A percentile compares a stretch with the other conserved stretches of the same genome.
These are phyloP conservation scores for Globisporangium paddicum DNA, from an alignment of 352 stramenopile species.

Conservation along the genomic window DNA sequence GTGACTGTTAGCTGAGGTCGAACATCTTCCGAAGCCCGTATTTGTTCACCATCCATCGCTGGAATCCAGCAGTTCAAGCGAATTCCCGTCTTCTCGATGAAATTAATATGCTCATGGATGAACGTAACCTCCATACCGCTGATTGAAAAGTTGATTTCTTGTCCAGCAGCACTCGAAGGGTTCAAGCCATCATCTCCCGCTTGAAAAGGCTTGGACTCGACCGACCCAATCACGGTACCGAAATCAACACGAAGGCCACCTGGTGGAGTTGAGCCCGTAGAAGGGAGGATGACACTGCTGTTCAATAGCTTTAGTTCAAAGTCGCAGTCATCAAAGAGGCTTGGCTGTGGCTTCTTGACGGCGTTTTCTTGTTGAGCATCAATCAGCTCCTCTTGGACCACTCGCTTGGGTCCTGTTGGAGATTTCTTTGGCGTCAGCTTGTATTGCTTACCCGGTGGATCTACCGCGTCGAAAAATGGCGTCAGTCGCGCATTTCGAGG, in stretches of 20 bases:
- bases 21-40: background rate
- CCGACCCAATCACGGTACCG: constrained; percentile 9
- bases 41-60: background rate
- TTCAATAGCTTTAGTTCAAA: constrained; percentile 27
- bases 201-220: constrained; percentile 5
- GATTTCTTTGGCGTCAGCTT: background rate
- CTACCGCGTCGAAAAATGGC: constrained; percentile 66
- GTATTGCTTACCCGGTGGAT: constrained; percentile 21
- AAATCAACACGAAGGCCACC: constrained; percentile 13
- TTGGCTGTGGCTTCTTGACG: background rate
- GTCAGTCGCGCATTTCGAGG: constrained; percentile 24
- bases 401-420: background rate
- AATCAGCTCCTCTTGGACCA: background rate
- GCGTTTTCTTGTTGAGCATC: background rate
- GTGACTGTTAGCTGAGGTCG: background rate
- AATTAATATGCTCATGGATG: constrained; percentile 12
- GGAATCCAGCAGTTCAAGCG: constrained; percentile 4
- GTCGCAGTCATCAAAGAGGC: constrained; percentile 12
- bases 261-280: background rate
- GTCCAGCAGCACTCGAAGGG: background rate
- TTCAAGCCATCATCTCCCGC: background rate
- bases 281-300: constrained; percentile 13
- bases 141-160: constrained; percentile 6
- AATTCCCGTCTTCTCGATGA: constrained; percentile 13
- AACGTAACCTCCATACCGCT: constrained; percentile 14